These are phyloP conservation scores for Lycium ferocissimum DNA, from an alignment of 257 asterid species.

Conservation along the genomic window DNA sequence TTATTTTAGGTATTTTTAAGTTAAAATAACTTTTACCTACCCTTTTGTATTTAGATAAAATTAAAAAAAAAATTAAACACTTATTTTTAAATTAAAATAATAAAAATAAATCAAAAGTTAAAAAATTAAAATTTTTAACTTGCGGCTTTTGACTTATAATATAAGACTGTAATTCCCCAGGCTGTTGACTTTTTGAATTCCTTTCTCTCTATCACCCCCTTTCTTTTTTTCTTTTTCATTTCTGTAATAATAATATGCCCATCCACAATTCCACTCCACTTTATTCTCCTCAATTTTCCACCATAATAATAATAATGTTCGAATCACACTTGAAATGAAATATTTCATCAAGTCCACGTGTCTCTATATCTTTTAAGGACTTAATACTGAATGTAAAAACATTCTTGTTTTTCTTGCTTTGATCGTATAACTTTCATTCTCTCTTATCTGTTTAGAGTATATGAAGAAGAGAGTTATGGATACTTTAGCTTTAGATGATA, in stretches of 20 bases:
- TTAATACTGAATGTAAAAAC: not conserved
- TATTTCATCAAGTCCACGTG: not conserved
- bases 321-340: not conserved
- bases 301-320: not conserved
- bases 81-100: too few species aligned
- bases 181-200: too few species aligned
- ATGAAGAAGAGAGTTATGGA: conserved; percentile 51
- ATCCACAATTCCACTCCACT: conserved; percentile 34
- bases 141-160: too few species aligned
- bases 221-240: too few species aligned
- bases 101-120: too few species aligned
- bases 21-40: too few species aligned
- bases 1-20: too few species aligned
- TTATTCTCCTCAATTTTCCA: conserved; percentile 28
- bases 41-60: too few species aligned
- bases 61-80: too few species aligned
- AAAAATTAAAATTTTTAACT: too few species aligned
- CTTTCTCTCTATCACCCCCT: too few species aligned
- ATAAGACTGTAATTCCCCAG: too few species aligned
- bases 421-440: not conserved
- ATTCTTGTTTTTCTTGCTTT: not conserved
- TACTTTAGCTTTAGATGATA: conserved; percentile 60
- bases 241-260: not conserved
- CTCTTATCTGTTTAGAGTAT: not conserved
- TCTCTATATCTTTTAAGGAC: not conserved